Conservation (phyloP, 169 alveolate species). For the Plasmodium relictum region DNA sequence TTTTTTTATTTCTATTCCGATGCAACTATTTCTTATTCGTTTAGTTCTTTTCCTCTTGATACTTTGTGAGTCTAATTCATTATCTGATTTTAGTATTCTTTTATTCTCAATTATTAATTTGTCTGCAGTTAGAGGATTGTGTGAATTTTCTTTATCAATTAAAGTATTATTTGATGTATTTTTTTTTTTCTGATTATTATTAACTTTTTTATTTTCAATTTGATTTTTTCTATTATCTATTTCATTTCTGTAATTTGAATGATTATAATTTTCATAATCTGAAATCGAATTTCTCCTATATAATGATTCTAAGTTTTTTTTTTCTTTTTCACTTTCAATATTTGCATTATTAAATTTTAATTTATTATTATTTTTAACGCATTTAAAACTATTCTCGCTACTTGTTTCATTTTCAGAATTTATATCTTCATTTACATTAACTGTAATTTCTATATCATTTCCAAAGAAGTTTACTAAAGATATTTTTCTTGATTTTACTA, state of each 20-base stretch:
- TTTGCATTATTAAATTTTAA: background rate
- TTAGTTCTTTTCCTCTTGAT: conserved; percentile 9
- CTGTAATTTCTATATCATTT: conserved; percentile 35
- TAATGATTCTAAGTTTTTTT: background rate
- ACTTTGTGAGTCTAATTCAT: conserved; percentile 17
- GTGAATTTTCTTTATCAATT: background rate
- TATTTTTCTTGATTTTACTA: conserved; percentile 15
- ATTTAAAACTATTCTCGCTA: conserved; percentile 20
- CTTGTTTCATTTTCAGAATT: conserved; percentile 3
- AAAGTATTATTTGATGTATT: background rate
- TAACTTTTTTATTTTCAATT: background rate
- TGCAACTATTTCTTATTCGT: conserved; percentile 10
- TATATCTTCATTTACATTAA: conserved; percentile 25
- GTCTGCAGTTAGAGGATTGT: background rate
- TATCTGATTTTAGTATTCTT: conserved; percentile 20
- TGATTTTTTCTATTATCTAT: background rate
- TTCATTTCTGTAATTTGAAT: conserved; percentile 1
- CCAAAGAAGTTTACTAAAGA: conserved; percentile 45
- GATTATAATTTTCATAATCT: conserved; percentile 52
- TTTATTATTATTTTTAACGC: background rate
- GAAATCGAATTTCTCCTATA: conserved; percentile 67
- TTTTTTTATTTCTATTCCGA: conserved; percentile 1
- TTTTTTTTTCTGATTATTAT: background rate
- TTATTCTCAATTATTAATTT: conserved; percentile 1
- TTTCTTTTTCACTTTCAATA: background rate